Evolutionary conservation across 768 basidiomycete species (phyloP).

Genomic region (Boletus sp.): DNA sequence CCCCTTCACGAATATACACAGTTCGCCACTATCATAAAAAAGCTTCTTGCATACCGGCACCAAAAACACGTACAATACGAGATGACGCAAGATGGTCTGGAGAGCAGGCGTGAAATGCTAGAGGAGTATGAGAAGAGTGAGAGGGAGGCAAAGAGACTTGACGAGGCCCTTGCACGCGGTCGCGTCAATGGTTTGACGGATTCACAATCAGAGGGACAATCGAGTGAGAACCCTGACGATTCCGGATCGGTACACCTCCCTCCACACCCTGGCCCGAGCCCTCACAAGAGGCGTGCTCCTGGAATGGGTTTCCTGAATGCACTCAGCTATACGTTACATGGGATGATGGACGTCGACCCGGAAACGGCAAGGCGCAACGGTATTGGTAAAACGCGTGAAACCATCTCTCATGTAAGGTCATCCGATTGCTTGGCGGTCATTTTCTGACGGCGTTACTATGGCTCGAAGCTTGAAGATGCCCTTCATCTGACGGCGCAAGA

Average conservation of each 20-base stretch:
- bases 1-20: slow-evolving; percentile 95
- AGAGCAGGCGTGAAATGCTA: slow-evolving; percentile 77
- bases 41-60: slow-evolving; percentile 89
- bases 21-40: slow-evolving; percentile 93
- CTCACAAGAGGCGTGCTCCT: slow-evolving; percentile 58
- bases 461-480: slow-evolving; percentile 85
- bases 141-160: slow-evolving; percentile 82
- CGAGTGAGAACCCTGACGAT: slow-evolving; percentile 39
- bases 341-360: slow-evolving; percentile 99
- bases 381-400: slow-evolving; percentile 92
- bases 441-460: slow-evolving; percentile 17
- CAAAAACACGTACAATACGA: slow-evolving; percentile 98
- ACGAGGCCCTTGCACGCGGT: slow-evolving; percentile 77
- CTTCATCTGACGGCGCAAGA: slow-evolving; percentile 90
- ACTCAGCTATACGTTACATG: slow-evolving; percentile 90
- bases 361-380: slow-evolving; percentile 91
- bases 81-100: slow-evolving; percentile 90
- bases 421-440: slow-evolving; percentile 5
- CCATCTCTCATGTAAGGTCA: slow-evolving; percentile 81
- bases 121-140: slow-evolving; percentile 93
- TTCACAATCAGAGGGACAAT: slow-evolving; percentile 30
- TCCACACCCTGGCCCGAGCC: slow-evolving; percentile 79
- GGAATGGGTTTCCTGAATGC: slow-evolving; percentile 90
- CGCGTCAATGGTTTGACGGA: slow-evolving; percentile 33
- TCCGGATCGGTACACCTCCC: slow-evolving; percentile 56